Percentiles rank a stretch among this genome's conserved stretches.
phyloP scores from a whole-genome alignment of 1,284 basidiomycete genomes.

The Leucoagaricus sp. region DNA sequence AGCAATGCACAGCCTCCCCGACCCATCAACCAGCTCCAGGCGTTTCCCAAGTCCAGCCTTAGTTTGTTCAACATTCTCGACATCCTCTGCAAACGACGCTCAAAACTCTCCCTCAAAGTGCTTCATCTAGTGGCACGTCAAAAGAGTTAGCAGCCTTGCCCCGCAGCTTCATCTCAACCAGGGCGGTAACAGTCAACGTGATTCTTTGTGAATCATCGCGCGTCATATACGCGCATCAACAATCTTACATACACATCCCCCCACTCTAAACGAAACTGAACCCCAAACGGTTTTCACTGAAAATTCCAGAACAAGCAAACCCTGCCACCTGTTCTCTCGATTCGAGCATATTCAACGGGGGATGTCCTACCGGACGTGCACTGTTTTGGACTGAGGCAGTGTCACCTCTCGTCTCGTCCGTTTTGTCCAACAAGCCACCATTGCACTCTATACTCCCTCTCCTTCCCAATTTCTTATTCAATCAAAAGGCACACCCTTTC shows the following conservation, averaged over 20 bases:
- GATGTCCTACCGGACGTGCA: not conserved
- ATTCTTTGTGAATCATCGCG: constrained; percentile 12
- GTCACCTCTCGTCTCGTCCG: not conserved
- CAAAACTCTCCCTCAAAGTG: too few relatives aligned
- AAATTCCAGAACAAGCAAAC: not conserved
- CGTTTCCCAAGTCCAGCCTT: not conserved
- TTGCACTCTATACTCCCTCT: not conserved
- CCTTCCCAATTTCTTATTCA: not conserved
- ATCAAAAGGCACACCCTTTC: not conserved
- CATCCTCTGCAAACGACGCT: too few relatives aligned
- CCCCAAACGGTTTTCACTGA: not conserved
- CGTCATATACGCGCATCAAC: constrained; percentile 7
- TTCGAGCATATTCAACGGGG: not conserved
- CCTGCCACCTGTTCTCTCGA: not conserved
- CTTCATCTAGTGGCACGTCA: too few relatives aligned
- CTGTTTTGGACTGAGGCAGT: not conserved
- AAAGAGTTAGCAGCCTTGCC: not conserved
- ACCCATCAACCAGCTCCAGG: not conserved
- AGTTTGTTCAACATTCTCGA: too few relatives aligned
- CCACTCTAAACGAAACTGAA: not conserved
- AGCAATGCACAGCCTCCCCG: not conserved
- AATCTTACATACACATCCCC: not conserved
- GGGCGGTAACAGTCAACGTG: not conserved
- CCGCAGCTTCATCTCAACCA: not conserved
- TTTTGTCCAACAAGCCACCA: not conserved